Percentiles rank a stretch among this genome's conserved stretches.
Conservation (phyloP, 1,284 basidiomycete species). For the Malassezia equina region DNA sequence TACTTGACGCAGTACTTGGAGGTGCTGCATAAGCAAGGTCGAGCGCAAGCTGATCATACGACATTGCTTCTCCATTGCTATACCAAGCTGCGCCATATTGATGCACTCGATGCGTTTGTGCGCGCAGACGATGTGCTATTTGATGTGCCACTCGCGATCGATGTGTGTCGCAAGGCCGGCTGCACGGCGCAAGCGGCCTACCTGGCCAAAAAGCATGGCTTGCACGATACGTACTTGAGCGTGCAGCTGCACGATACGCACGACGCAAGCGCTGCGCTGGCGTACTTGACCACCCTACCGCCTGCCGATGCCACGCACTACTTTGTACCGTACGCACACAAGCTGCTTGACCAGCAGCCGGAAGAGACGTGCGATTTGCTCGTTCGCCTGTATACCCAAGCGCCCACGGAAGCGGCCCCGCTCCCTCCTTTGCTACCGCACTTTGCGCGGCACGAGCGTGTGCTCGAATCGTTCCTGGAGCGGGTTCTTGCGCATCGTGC, state of each 20-base stretch:
- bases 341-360: conserved; percentile 67
- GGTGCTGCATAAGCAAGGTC: conserved; percentile 75
- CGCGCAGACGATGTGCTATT: conserved; percentile 60
- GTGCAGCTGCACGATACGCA: conserved; percentile 88
- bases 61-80: conserved; percentile 69
- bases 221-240: conserved; percentile 82
- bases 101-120: conserved; percentile 80
- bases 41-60: conserved; percentile 92
- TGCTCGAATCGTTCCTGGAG: conserved; percentile 81
- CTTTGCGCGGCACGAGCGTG: conserved; percentile 75
- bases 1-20: conserved; percentile 91
- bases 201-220: conserved; percentile 77
- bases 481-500: conserved; percentile 53
- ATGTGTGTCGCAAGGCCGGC: conserved; percentile 88
- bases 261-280: conserved; percentile 69
- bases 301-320: conserved; percentile 54
- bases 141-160: conserved; percentile 89
- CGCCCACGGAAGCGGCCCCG: conserved; percentile 55
- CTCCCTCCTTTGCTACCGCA: conserved; percentile 83
- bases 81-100: conserved; percentile 85
- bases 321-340: conserved; percentile 46
- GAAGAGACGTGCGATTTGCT: conserved; percentile 79
- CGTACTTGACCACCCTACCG: conserved; percentile 68
- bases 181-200: conserved; percentile 92
- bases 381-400: conserved; percentile 50